These are phyloP conservation scores for Nephelium lappaceum DNA, from an alignment of 345 rosid genomes.

Conservation along the genomic window DNA sequence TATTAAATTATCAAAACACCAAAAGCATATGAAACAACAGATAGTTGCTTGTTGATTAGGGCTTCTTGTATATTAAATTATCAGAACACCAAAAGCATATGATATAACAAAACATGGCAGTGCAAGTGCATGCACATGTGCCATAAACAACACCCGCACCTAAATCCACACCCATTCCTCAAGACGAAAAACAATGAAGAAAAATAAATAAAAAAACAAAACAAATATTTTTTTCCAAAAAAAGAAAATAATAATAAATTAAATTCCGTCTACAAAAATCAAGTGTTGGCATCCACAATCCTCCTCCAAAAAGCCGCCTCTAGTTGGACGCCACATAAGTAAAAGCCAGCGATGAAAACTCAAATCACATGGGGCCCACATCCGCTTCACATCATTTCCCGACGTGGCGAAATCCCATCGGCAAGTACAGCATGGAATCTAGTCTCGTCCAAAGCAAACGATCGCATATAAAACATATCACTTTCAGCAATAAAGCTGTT, in stretches of 20 bases:
- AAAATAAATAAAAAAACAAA: not conserved
- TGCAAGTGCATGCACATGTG: too few relatives aligned
- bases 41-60: too few relatives aligned
- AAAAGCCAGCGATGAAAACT: not conserved
- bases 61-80: too few relatives aligned
- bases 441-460: not conserved
- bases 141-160: too few relatives aligned
- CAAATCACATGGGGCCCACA: not conserved
- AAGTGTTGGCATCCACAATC: not conserved
- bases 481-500: conserved; percentile 4
- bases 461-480: not conserved
- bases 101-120: too few relatives aligned
- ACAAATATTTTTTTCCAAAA: not conserved
- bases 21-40: too few relatives aligned
- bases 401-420: conserved; percentile 27
- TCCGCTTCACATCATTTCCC: not conserved
- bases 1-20: too few relatives aligned
- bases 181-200: too few relatives aligned
- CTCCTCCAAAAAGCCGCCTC: not conserved
- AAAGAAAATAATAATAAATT: not conserved
- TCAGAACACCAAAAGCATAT: too few relatives aligned
- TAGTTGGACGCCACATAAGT: not conserved
- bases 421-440: not conserved
- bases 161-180: too few relatives aligned
- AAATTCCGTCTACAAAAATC: not conserved